These are phyloP conservation scores for Leccinum variabile DNA, from an alignment of 1,284 basidiomycete genomes.

Conservation along the genomic window DNA sequence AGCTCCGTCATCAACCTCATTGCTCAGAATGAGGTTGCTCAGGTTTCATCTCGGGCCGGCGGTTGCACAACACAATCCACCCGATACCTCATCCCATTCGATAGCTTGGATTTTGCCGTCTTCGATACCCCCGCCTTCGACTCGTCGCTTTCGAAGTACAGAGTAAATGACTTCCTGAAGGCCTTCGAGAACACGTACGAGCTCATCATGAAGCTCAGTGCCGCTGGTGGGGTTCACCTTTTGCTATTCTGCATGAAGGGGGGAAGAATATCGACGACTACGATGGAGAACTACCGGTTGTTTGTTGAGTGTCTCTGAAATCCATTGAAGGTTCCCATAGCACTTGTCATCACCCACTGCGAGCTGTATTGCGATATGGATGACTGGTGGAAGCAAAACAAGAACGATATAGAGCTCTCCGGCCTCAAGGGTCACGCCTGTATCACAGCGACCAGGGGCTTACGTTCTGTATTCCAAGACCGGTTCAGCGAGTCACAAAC, in stretches of 20 bases:
- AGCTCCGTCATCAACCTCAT: constrained; percentile 38
- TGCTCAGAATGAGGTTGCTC: constrained; percentile 15
- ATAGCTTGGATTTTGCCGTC: background rate
- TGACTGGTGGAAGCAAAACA: background rate
- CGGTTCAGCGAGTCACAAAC: background rate
- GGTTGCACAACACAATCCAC: background rate
- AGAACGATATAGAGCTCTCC: background rate
- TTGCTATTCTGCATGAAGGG: background rate
- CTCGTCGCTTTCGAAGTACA: too few relatives aligned
- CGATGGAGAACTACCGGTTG: background rate
- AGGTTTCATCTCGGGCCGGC: background rate
- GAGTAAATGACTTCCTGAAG: background rate
- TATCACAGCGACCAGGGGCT: background rate
- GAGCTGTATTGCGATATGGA: background rate
- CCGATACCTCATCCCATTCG: background rate
- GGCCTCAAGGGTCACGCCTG: background rate
- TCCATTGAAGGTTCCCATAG: background rate
- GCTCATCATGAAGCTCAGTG: background rate
- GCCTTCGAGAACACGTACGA: background rate
- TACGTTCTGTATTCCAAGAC: background rate
- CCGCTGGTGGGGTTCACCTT: background rate
- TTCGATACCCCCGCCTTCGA: background rate
- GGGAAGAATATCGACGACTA: background rate
- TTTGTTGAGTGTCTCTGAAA: background rate
- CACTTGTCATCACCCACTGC: background rate